phyloP scores from a whole-genome alignment of 192 early-diverging fungal species.

The Tieghemiomyces parasiticus region DNA sequence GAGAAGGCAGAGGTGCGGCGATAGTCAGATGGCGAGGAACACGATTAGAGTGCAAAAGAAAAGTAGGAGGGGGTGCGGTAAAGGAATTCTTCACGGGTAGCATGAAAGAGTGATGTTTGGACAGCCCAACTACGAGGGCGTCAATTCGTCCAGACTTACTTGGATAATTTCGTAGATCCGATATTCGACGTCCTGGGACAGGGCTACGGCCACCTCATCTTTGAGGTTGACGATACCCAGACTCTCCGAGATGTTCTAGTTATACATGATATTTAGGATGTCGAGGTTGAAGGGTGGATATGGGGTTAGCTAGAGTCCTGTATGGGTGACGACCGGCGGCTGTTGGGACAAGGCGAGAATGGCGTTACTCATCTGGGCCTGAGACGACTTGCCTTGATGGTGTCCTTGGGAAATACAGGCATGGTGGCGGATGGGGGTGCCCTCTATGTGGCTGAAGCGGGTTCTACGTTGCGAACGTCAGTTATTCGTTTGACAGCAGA shows the following conservation, averaged over 20 bases:
- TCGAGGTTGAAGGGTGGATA: conserved; percentile 15
- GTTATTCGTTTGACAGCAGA: not conserved
- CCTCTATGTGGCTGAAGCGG: not conserved
- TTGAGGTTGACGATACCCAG: conserved; percentile 68
- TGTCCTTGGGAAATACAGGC: conserved; percentile 36
- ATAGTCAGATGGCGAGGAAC: too few species aligned
- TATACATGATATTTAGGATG: conserved; percentile 11
- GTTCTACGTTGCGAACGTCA: not conserved
- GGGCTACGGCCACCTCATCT: conserved; percentile 66
- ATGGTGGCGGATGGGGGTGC: not conserved
- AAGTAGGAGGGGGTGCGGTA: too few species aligned
- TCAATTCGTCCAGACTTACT: not conserved
- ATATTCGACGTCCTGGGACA: conserved; percentile 92
- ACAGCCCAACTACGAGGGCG: not conserved
- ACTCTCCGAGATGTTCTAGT: conserved; percentile 69
- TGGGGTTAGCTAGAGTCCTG: not conserved
- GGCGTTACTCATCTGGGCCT: conserved; percentile 1
- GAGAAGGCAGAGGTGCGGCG: too few species aligned
- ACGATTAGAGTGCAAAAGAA: too few species aligned
- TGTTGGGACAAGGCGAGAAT: too few species aligned
- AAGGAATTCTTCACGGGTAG: too few species aligned
- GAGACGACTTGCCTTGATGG: conserved; percentile 26
- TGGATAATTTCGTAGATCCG: conserved; percentile 77
- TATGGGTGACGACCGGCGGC: too few species aligned
- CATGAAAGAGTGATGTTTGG: too few species aligned